Evolutionary conservation across 192 early-diverging fungal genomes (phyloP).

Genomic region (Funneliformis mosseae): DNA sequence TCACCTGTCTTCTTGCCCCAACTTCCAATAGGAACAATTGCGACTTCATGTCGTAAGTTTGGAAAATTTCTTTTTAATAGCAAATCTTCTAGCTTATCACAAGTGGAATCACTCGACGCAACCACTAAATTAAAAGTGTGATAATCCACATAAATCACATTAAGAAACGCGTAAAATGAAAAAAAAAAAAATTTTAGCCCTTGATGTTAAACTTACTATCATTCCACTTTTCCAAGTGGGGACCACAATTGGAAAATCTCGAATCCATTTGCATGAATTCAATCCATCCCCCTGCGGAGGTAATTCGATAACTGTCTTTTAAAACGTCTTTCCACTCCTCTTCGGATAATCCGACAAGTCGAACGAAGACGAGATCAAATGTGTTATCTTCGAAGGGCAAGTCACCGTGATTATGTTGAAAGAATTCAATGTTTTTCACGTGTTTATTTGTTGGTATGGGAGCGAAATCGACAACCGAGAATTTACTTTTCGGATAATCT

Average conservation of each 20-base stretch:
- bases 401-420: neutral
- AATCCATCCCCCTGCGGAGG: neutral
- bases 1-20: neutral
- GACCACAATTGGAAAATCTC: neutral
- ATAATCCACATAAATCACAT: neutral
- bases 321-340: neutral
- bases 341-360: neutral
- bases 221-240: neutral
- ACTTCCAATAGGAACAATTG: neutral
- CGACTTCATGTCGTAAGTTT: neutral
- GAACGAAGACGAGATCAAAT: neutral
- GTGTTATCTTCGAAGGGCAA: constrained; percentile 5
- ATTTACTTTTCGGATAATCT: neutral
- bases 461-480: neutral
- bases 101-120: neutral
- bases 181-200: neutral
- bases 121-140: neutral
- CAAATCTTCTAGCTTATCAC: neutral
- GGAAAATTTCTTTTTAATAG: neutral
- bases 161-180: neutral
- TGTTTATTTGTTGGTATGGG: neutral
- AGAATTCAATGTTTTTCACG: neutral
- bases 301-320: neutral
- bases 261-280: neutral
- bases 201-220: neutral